Evolutionary conservation across 805 yeast species (phyloP).

Genomic region (Huiozyma naganishii): DNA sequence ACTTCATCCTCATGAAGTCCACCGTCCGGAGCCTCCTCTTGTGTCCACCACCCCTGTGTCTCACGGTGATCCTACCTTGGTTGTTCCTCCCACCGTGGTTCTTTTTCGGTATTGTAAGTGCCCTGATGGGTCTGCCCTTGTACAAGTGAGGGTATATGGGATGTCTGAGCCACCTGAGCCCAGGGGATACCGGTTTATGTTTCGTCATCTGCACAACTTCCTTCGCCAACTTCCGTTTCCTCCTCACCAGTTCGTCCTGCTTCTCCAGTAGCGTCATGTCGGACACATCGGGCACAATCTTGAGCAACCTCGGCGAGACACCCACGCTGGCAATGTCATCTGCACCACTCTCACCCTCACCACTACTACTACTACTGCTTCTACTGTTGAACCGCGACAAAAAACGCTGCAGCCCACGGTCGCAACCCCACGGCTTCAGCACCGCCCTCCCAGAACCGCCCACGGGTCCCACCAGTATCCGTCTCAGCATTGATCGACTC

Average conservation of each 20-base stretch:
- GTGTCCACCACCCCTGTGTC: slow-evolving; percentile 97
- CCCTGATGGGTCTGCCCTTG: slow-evolving; percentile 72
- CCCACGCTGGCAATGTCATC: neutral
- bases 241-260: slow-evolving; percentile 60
- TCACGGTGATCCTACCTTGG: slow-evolving; percentile 76
- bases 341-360: neutral
- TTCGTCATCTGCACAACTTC: slow-evolving; percentile 62
- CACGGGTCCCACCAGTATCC: no score
- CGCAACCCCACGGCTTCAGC: neutral
- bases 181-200: slow-evolving; percentile 76
- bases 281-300: slow-evolving; percentile 2
- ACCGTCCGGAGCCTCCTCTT: slow-evolving; percentile 76
- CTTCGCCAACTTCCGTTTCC: slow-evolving; percentile 64
- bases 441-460: neutral
- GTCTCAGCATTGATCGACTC: no score
- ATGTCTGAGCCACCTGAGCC: slow-evolving; percentile 76
- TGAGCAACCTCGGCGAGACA: neutral
- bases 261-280: slow-evolving; percentile 64
- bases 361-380: neutral
- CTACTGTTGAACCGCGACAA: neutral
- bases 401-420: neutral
- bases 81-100: slow-evolving; percentile 82
- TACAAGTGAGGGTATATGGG: slow-evolving; percentile 82
- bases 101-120: slow-evolving; percentile 62
- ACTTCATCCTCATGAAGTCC: slow-evolving; percentile 55